A percentile compares a stretch with the other conserved stretches of the same genome.
Evolutionary conservation across 2,329 filamentous ascomycete species (phyloP).

Genomic region (Camptophora hylomeconis): DNA sequence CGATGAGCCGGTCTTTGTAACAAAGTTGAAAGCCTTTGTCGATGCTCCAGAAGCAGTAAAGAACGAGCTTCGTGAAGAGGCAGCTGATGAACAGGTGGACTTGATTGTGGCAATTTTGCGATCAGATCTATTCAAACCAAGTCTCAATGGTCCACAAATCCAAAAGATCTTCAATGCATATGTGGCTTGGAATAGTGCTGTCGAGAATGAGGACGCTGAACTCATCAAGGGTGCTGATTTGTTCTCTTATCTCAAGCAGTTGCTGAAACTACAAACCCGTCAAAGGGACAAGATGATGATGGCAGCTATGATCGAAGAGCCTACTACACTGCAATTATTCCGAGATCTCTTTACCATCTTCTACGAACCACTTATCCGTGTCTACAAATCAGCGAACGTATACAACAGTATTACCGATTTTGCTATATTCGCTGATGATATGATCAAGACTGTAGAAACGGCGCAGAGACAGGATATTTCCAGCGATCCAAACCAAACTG

Average conservation of each 20-base stretch:
- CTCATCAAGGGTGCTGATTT: slow-evolving; percentile 80
- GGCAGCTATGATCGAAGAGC: slow-evolving; percentile 87
- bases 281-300: slow-evolving; percentile 97
- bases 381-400: slow-evolving; percentile 97
- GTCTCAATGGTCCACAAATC: slow-evolving; percentile 61
- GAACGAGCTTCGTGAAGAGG: slow-evolving; percentile 58
- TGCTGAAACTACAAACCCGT: slow-evolving; percentile 80
- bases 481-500: slow-evolving; percentile 93
- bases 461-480: slow-evolving; percentile 67
- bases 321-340: slow-evolving; percentile 85
- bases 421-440: slow-evolving; percentile 81
- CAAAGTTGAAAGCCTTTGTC: slow-evolving; percentile 71
- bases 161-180: slow-evolving; percentile 85
- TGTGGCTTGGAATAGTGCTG: slow-evolving; percentile 87
- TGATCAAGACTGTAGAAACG: slow-evolving; percentile 64
- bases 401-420: slow-evolving; percentile 97
- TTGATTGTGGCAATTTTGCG: slow-evolving; percentile 73
- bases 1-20: slow-evolving; percentile 62
- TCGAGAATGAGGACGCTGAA: slow-evolving; percentile 81
- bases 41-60: slow-evolving; percentile 66
- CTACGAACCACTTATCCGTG: slow-evolving; percentile 90
- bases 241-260: slow-evolving; percentile 88
- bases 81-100: slow-evolving; percentile 61
- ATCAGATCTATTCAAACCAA: slow-evolving; percentile 61
- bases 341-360: slow-evolving; percentile 96